Conservation (phyloP, 768 basidiomycete genomes). For the Kwoniella newhampshirensis region DNA sequence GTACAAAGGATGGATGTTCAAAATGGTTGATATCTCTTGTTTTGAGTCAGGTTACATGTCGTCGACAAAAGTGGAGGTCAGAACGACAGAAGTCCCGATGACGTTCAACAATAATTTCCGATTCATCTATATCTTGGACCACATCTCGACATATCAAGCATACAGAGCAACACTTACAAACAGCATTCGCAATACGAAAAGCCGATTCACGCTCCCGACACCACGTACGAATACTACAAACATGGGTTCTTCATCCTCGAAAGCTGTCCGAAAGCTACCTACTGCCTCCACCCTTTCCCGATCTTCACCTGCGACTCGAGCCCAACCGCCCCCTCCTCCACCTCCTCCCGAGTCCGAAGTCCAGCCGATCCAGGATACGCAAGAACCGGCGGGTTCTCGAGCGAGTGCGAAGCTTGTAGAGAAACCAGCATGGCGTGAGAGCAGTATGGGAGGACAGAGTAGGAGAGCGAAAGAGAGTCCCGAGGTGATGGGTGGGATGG, state of each 20-base stretch:
- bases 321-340: constrained; percentile 4
- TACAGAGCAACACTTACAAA: no score
- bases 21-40: no score
- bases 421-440: constrained; percentile 7
- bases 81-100: no score
- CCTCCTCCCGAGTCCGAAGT: constrained; percentile 12
- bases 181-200: not conserved
- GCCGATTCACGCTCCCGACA: no score
- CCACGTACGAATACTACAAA: no score
- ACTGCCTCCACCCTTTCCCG: constrained; percentile 23
- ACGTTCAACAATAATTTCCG: no score
- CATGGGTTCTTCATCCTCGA: constrained; percentile 49
- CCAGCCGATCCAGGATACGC: constrained; percentile 3
- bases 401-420: constrained; percentile 21
- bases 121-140: no score
- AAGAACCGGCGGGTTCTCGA: constrained; percentile 5
- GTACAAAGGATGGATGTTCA: no score
- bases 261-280: constrained; percentile 45
- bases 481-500: constrained; percentile 23
- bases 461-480: not conserved
- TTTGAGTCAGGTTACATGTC: no score
- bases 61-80: no score
- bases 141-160: no score
- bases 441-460: constrained; percentile 26
- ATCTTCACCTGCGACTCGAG: not conserved